Evolutionary conservation across 306 rosid genomes (phyloP), one percentile per base, ranked within the genome.

Genomic region (Amphicarpaea edgeworthii): DNA sequence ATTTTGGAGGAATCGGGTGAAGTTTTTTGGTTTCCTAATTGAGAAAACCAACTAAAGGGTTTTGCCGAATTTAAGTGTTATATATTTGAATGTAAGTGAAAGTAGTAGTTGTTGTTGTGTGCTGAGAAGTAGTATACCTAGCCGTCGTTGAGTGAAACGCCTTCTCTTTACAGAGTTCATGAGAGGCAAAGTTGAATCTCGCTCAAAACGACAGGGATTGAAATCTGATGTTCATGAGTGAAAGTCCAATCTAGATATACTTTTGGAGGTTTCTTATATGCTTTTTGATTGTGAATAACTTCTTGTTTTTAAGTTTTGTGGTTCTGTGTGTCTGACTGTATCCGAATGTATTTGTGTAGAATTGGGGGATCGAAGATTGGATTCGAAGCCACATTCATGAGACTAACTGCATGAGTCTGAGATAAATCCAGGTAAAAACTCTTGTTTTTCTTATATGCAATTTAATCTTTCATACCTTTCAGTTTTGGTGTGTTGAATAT

Each of bases 21-120:
- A 46, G 23, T 23, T 65, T 47, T 78, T 32, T 45, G 15, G 68
- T 88, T 82, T 41, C 79, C 53, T 68, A 67, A 66, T 28, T 28
- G 65, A 62, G 61, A 58, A 59, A 66, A 70, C 30, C 17, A 42
- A 75, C 32, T 47, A 37, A 77, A 19, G 20, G 30, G 11, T 60
- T 70, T 51, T 53, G 11, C 41, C 19, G 28, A 61, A 28, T 24
- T 70, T 60, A 7, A 57, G 59, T 43, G 53, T 30, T 57, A 17
- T 53, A 19, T 37, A 30, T 16, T 37, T 42, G 68, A 40, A 49
- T 47, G 59, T 19, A 78, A 79, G 15, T 45, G 37, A 58, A 12
- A 42, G 19, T 8, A n/a, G n/a, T n/a, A n/a, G n/a, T n/a, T n/a
- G 26, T 42, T 78, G 34, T 45, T 15, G 41, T 42, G 26, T 61